phyloP scores from a whole-genome alignment of 306 rosid genomes.

The Acacia confusa region DNA sequence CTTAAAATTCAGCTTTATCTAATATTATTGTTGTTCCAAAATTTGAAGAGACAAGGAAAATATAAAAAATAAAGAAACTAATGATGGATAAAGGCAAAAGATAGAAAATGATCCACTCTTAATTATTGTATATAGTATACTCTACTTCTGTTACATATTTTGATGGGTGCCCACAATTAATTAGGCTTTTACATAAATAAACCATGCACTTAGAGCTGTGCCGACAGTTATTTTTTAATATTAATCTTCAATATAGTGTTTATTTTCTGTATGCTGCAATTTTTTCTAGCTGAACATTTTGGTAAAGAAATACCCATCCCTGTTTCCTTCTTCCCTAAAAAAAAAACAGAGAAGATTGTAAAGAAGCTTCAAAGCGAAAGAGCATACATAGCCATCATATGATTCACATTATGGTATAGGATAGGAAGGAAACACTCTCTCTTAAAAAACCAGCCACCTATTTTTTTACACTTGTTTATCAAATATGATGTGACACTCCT shows the following conservation, averaged over 20 bases:
- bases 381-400: not conserved
- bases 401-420: not conserved
- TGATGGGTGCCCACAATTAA: not conserved
- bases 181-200: constrained; percentile 1
- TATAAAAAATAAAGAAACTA: not conserved
- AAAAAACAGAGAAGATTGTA: not conserved
- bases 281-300: not conserved
- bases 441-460: not conserved
- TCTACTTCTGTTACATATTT: not conserved
- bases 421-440: too few relatives aligned
- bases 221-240: not conserved
- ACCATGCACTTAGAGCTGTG: constrained; percentile 20
- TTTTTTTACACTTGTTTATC: not conserved
- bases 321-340: not conserved
- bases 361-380: not conserved
- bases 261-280: not conserved
- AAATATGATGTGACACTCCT: not conserved
- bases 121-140: not conserved
- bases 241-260: not conserved
- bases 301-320: not conserved
- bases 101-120: not conserved
- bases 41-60: constrained; percentile 1
- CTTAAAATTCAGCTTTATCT: not conserved
- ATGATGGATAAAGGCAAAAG: not conserved
- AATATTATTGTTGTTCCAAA: constrained; percentile 10